Evolutionary conservation across 805 yeast genomes (phyloP).

Genomic region (Kuraishia hungarica): DNA sequence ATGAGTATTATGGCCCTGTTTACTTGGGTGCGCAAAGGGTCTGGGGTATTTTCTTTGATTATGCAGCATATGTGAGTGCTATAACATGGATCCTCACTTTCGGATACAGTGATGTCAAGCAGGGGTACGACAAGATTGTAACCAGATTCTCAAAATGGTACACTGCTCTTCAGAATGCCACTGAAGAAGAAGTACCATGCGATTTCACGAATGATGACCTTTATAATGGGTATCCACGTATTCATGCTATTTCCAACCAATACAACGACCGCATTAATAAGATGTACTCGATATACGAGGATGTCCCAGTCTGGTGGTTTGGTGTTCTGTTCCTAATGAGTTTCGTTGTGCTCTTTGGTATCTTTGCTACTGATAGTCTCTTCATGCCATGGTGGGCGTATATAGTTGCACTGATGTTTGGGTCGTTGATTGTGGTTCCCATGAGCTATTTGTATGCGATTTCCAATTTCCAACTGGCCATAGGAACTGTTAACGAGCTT

Average conservation of each 20-base stretch:
- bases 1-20: constrained; percentile 34
- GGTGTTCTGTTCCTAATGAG: constrained; percentile 25
- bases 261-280: constrained; percentile 36
- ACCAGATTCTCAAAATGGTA: constrained; percentile 1
- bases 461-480: constrained; percentile 43
- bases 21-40: constrained; percentile 39
- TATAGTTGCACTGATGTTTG: constrained; percentile 33
- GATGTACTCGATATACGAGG: constrained; percentile 27
- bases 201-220: too few relatives aligned
- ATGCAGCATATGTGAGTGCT: constrained; percentile 43
- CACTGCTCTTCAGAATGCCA: constrained; percentile 30
- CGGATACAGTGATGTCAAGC: constrained; percentile 15
- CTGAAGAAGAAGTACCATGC: too few relatives aligned
- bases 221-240: constrained; percentile 26
- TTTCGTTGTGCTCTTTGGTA: constrained; percentile 23
- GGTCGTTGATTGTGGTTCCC: constrained; percentile 38
- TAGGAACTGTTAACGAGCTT: constrained; percentile 43
- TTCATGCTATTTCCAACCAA: constrained; percentile 12
- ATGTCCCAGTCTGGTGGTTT: constrained; percentile 39
- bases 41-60: constrained; percentile 44
- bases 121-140: constrained; percentile 2
- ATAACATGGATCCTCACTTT: constrained; percentile 30
- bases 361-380: constrained; percentile 23
- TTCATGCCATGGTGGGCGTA: constrained; percentile 30
- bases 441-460: constrained; percentile 41